Base-by-base conservation (phyloP, 1,284 basidiomycete species). In the Trichosporon sp. region DNA sequence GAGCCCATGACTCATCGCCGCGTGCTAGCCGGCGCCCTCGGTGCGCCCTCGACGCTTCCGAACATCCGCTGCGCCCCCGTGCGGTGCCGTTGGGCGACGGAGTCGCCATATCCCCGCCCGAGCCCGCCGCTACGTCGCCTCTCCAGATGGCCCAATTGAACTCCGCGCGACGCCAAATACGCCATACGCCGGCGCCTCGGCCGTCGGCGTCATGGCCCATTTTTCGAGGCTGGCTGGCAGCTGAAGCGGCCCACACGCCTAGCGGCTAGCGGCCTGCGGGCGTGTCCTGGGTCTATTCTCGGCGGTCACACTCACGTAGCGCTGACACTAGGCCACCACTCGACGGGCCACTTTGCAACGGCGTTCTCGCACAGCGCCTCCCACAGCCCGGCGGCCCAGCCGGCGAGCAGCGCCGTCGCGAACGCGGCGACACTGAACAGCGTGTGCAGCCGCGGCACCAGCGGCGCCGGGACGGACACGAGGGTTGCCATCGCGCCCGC, bases 281-380 rank as follows among this genome's bases (percentile, higher is more conserved):
- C n/a, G n/a, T n/a, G n/a, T n/a, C n/a, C n/a, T n/a, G n/a, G n/a
- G n/a, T n/a, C n/a, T n/a, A n/a, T n/a, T n/a, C n/a, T n/a, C n/a
- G n/a, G n/a, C n/a, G n/a, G n/a, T n/a, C n/a, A 23, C 7, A 86
- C 90, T 77, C 79, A 92, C 91, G 93, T 93, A 9, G 94, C 92
- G 31, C 93, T 95, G 3, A 97, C 94, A 3, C 92, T 93, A 6
- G 93, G 94, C 77, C 92, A 94, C 91, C 91, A 96, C 80, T 96
- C 94, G 47, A 94, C 84, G 0, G 94, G 94, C 79, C 91, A 96
- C 23, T 88, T 76, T 38, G 82, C 76, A 0, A 96, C 88, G 15
- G 87, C 88, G 78, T 97, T 97, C 85, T 92, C 93, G 66, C 95
- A 93, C 38, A 98, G 90, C 78, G 91, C 91, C 76, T 89, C 87